These are phyloP conservation scores for Arabidopsis hybrid DNA, from an alignment of 441 rosid species.

Conservation along the genomic window DNA sequence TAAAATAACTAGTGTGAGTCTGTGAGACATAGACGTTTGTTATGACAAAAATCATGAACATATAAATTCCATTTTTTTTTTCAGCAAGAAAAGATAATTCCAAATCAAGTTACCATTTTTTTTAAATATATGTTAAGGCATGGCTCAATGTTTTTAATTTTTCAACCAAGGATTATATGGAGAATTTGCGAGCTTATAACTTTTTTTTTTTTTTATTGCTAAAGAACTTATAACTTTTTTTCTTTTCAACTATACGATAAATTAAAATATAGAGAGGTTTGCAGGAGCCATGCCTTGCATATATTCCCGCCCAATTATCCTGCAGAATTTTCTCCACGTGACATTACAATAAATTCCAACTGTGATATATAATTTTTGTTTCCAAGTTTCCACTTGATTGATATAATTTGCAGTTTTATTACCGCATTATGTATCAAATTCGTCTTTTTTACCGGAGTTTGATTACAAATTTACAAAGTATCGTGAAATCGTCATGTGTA, in stretches of 20 bases:
- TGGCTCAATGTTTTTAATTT: no score
- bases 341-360: constrained; percentile 37
- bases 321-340: constrained; percentile 41
- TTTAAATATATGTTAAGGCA: no score
- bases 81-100: no score
- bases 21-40: no score
- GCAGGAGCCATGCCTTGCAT: constrained; percentile 27
- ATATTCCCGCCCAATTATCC: constrained; percentile 47
- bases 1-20: no score
- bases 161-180: no score
- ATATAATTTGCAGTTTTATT: background rate
- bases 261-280: background rate
- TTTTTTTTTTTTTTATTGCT: no score
- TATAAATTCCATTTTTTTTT: no score
- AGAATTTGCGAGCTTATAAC: no score
- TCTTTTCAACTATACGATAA: background rate
- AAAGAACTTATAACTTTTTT: no score
- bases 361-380: constrained; percentile 29
- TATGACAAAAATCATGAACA: no score
- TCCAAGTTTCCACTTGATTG: constrained; percentile 17
- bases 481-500: background rate
- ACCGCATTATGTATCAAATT: background rate
- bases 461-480: background rate
- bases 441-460: background rate
- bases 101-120: no score